These are phyloP conservation scores for Fusarium sp. DNA, from an alignment of 2,329 filamentous ascomycete species.

Conservation along the genomic window DNA sequence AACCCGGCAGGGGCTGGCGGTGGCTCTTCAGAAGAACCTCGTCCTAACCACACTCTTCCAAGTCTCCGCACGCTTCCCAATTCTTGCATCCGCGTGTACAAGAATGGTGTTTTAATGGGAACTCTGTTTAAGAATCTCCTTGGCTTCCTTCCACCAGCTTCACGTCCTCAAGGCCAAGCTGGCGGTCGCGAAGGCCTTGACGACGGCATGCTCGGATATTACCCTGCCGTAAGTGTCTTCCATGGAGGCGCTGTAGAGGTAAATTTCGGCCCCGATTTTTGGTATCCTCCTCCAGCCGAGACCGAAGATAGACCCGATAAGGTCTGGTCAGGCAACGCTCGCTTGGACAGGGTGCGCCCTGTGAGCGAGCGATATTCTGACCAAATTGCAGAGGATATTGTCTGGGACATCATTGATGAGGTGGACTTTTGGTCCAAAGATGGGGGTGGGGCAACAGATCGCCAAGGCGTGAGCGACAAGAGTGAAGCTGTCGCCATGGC, in stretches of 20 bases:
- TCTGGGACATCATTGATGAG: slow-evolving; percentile 94
- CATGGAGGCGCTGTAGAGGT: slow-evolving; percentile 89
- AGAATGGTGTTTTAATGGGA: slow-evolving; percentile 88
- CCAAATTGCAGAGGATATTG: slow-evolving; percentile 92
- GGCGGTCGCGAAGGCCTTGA: slow-evolving; percentile 88
- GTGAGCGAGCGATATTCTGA: slow-evolving; percentile 86
- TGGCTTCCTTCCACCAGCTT: slow-evolving; percentile 91
- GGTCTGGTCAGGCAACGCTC: slow-evolving; percentile 40
- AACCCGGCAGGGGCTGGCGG: slow-evolving; percentile 62
- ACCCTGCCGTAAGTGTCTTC: slow-evolving; percentile 92
- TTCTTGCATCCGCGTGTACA: slow-evolving; percentile 88
- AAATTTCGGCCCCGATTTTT: slow-evolving; percentile 95
- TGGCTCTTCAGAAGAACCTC: slow-evolving; percentile 67
- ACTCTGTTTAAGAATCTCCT: slow-evolving; percentile 88
- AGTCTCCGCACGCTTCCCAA: slow-evolving; percentile 87
- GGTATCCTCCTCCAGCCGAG: slow-evolving; percentile 78
- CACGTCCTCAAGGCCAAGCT: slow-evolving; percentile 73
- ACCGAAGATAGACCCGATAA: slow-evolving; percentile 60
- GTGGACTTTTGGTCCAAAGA: slow-evolving; percentile 88
- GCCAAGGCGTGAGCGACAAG: slow-evolving; percentile 56
- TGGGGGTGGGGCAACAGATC: slow-evolving; percentile 60
- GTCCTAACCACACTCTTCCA: slow-evolving; percentile 75
- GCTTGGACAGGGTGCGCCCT: slow-evolving; percentile 58
- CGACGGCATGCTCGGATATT: slow-evolving; percentile 95
- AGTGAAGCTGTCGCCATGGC: slow-evolving; percentile 55